Evolutionary conservation across 2,329 filamentous ascomycete genomes (phyloP), one percentile per base, ranked within the genome.

Genomic region (Epichloe coenophiala): DNA sequence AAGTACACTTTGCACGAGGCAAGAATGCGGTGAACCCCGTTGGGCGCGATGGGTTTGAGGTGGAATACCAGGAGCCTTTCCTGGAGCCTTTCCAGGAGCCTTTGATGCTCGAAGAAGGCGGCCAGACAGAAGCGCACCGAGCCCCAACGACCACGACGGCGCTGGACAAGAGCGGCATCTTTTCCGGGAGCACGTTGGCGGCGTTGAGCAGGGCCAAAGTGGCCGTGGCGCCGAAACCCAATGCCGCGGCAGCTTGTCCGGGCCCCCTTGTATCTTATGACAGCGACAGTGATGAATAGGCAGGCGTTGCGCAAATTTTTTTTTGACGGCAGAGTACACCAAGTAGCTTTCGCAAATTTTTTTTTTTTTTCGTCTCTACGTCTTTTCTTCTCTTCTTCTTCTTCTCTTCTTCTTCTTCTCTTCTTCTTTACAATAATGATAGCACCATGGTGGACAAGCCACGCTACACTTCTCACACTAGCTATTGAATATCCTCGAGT

Each of bases 1-100:
- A 93, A 55, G 82, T 98, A 27, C 95, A 94, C 78, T 95, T 90
- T 67, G 87, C 89, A 0, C 77, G 86, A 45, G 88, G 90, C 37
- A 78, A 81, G 57, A 81, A 82, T 56, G 78, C 80, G 1, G 77
- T 83, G 33, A 82, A 82, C 58, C 77, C 78, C 1, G 61, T 70
- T 3, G 78, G 78, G 1, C 68, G 78, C 38, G 66, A 77, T 45
- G 81, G 80, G 0, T 74, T 78, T 51, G 82, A 84, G 56, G 65
- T 83, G 31, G 81, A 86, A 60, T 73, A 81, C 45, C 74, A 84
- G 58, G 74, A 81, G 54, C 71, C 70, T 51, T 57, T 78, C 2
- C 19, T 3, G 19, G 2, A 19, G 19, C 19, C 19, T 21, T 21
- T 21, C 45, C 74, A 84, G 58, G 74, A 81, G 54, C 71, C 70